Evolutionary conservation across 345 rosid species (phyloP).

Genomic region (Brassica rapa): DNA sequence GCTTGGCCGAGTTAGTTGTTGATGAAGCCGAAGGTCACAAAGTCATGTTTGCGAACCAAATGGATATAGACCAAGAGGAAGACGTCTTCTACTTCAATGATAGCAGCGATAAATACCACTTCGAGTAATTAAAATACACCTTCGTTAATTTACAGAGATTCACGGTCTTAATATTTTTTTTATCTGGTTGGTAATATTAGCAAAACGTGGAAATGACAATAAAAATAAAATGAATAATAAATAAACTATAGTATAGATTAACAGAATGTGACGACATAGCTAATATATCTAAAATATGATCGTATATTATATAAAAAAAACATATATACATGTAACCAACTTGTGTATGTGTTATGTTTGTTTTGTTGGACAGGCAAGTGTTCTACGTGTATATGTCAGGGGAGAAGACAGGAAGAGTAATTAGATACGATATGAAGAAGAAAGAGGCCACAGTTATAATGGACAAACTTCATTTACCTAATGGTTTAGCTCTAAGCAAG

Average conservation of each 20-base stretch:
- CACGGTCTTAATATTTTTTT: background rate
- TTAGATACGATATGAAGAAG: conserved; percentile 35
- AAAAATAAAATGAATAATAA: background rate
- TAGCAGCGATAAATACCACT: conserved; percentile 54
- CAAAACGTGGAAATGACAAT: background rate
- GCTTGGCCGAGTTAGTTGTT: conserved; percentile 52
- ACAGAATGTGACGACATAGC: background rate
- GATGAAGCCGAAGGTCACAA: conserved; percentile 55
- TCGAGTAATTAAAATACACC: conserved; percentile 46
- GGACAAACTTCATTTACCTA: conserved; percentile 54
- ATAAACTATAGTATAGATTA: background rate
- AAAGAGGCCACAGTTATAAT: conserved; percentile 38
- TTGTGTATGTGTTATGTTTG: background rate
- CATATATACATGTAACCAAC: background rate
- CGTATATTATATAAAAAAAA: background rate
- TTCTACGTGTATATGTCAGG: conserved; percentile 20
- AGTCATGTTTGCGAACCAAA: conserved; percentile 60
- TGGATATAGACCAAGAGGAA: conserved; percentile 62
- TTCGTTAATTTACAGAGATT: background rate
- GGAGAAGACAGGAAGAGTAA: conserved; percentile 27
- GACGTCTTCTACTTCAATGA: conserved; percentile 72
- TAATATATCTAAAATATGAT: background rate
- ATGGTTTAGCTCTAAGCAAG: conserved; percentile 74
- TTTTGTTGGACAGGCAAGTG: conserved; percentile 47
- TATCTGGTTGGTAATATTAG: background rate